Base-by-base conservation (phyloP, 805 yeast genomes). In the Sugiyamaella smithiae region DNA sequence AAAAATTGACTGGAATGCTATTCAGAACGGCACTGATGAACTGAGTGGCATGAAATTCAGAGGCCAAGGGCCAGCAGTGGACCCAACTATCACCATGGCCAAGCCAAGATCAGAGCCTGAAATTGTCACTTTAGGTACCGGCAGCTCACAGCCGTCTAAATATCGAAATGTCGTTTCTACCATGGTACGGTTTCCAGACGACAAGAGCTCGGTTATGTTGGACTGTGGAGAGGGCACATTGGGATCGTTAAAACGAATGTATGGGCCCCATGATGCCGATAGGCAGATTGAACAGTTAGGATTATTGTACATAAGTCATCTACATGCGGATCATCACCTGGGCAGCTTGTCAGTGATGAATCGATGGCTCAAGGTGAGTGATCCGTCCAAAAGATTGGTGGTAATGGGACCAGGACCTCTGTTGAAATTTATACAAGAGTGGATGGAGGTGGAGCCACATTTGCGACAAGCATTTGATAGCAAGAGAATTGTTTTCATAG, bases 181-280 rank as follows among this genome's bases (percentile, higher is more conserved):
- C 16, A 64, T 89, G 20, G 74, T 93, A 1, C 77, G 96, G 52
- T 57, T 89, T 1, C 96, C 96, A 23, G 33, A 26, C 9, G 41
- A 11, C 51, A 55, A 22, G 67, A 58, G 0, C 50, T 58, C 54
- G 65, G 63, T 86, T 0, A 57, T 93, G 19, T 67, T 93, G 31
- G 99, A 93, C 67, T 96, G 93, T n/a, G 99, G 99, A 14, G 99
- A 93, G 63, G 89, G 88, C 51, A 88, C 98, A 0, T 59, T 84
- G 19, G 96, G 95, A 1, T 68, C 86, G 0, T 66, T 93, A 52
- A 63, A 69, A 26, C 76, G 98, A 56, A 71, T 79, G 49, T 80
- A 80, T 53, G 82, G 82, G 0, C 69, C 72, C 7, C 69, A 68
- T 1, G 74, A 74, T 14, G 54, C 71, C 1, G 58, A 60, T 1